Evolutionary conservation across 345 rosid species (phyloP).

Genomic region (Arabis hirsuta): DNA sequence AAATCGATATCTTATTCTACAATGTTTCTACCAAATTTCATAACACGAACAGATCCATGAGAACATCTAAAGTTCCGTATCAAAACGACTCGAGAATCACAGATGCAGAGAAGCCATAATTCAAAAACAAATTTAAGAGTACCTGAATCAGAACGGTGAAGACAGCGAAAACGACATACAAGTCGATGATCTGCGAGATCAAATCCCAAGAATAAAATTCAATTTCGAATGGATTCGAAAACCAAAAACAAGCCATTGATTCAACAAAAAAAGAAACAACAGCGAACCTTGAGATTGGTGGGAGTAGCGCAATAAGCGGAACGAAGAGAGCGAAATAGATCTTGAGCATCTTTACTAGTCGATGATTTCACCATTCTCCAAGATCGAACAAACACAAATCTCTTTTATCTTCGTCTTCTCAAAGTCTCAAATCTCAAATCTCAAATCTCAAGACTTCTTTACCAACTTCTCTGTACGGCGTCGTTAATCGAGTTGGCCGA

Average conservation of each 20-base stretch:
- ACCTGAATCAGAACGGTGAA: slow-evolving; percentile 93
- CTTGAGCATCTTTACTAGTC: slow-evolving; percentile 69
- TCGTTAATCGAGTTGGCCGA: background rate
- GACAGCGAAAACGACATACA: slow-evolving; percentile 79
- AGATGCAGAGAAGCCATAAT: slow-evolving; percentile 30
- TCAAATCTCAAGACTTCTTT: background rate
- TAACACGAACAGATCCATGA: slow-evolving; percentile 9
- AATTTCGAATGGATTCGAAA: background rate
- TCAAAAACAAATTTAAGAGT: background rate
- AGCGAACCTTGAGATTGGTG: slow-evolving; percentile 64
- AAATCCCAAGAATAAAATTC: background rate
- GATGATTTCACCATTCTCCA: slow-evolving; percentile 68
- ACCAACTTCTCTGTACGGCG: background rate
- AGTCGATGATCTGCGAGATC: slow-evolving; percentile 75
- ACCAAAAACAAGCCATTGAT: background rate
- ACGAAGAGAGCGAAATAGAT: slow-evolving; percentile 71
- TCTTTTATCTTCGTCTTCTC: slow-evolving; percentile 26
- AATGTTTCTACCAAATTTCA: background rate
- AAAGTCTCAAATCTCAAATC: slow-evolving; percentile 9
- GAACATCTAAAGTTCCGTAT: no score
- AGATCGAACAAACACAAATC: slow-evolving; percentile 21
- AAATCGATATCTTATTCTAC: slow-evolving; percentile 1
- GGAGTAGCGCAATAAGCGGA: slow-evolving; percentile 83
- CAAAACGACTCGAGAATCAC: background rate
- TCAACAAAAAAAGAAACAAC: background rate